These are phyloP conservation scores for Coniosporium uncinatum DNA, from an alignment of 2,329 filamentous ascomycete species.

Conservation along the genomic window DNA sequence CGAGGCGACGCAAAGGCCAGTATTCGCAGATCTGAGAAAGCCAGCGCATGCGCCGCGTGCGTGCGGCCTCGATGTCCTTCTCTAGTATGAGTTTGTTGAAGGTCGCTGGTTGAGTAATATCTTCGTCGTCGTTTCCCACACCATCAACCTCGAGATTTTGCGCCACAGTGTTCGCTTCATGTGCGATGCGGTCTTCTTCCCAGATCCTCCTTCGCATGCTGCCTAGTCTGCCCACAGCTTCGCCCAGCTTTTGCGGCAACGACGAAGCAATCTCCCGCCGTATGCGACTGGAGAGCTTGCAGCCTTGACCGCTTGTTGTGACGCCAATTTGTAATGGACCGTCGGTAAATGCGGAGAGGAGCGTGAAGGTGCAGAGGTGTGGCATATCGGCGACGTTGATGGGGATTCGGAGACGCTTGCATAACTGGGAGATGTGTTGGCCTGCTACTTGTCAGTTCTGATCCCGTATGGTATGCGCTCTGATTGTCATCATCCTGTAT, in stretches of 20 bases:
- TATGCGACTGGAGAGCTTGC: conserved; percentile 87
- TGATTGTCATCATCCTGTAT: too few species aligned
- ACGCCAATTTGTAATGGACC: conserved; percentile 93
- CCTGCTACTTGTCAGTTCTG: conserved; percentile 36
- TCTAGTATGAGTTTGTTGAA: conserved; percentile 83
- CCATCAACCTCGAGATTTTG: conserved; percentile 32
- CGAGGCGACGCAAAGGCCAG: conserved; percentile 84
- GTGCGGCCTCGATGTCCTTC: conserved; percentile 66
- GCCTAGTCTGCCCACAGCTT: conserved; percentile 73
- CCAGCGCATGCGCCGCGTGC: conserved; percentile 86
- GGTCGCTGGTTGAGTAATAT: conserved; percentile 66
- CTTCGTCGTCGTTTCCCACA: too few species aligned
- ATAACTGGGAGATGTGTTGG: conserved; percentile 66
- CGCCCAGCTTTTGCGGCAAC: conserved; percentile 70
- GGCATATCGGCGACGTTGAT: conserved; percentile 91
- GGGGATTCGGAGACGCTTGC: conserved; percentile 76
- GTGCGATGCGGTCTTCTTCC: conserved; percentile 36
- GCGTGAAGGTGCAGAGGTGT: conserved; percentile 79
- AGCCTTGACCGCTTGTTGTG: conserved; percentile 91
- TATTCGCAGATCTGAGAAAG: conserved; percentile 97
- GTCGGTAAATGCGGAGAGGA: conserved; percentile 85
- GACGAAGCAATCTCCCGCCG: conserved; percentile 81
- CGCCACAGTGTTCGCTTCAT: conserved; percentile 32
- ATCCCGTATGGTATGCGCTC: too few species aligned
- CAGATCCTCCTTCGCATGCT: conserved; percentile 33